phyloP scores from a whole-genome alignment of 345 rosid species.

The Odontarrhena argentea region DNA sequence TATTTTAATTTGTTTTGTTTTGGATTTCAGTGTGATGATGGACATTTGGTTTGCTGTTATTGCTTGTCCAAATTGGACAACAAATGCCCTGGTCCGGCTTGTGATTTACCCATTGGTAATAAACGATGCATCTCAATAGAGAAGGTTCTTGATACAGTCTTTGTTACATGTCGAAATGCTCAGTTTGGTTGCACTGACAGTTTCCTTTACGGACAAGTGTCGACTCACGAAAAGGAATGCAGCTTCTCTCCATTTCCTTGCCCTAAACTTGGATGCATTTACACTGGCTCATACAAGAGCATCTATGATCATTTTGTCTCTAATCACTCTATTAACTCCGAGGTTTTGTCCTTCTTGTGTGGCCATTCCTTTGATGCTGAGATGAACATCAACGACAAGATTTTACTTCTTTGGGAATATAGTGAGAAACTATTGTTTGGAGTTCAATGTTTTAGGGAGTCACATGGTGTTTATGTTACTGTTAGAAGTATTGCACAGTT shows the following conservation, averaged over 20 bases:
- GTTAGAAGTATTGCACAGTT: not conserved
- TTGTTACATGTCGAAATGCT: constrained; percentile 5
- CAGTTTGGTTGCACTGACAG: not conserved
- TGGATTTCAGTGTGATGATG: not conserved
- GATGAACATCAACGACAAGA: not conserved
- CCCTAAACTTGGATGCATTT: not conserved
- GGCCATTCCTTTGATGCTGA: not conserved
- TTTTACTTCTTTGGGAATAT: not conserved
- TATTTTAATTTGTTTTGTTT: not conserved
- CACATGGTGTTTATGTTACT: not conserved
- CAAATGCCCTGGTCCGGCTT: constrained; percentile 13
- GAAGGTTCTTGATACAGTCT: not conserved
- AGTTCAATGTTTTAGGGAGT: not conserved
- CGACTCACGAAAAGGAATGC: constrained; percentile 9
- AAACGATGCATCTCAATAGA: not conserved
- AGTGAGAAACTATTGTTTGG: not conserved
- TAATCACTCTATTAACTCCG: not conserved
- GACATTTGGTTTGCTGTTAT: constrained; percentile 1
- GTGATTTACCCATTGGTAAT: not conserved
- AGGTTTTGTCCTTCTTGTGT: not conserved
- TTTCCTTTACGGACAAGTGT: not conserved
- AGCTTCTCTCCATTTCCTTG: not conserved
- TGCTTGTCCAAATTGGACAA: not conserved
- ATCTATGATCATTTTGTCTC: not conserved
- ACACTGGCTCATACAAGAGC: constrained; percentile 11